Evolutionary conservation across 331 rosid genomes (phyloP), one percentile per base, ranked within the genome.

Genomic region (Telfairia occidentalis): DNA sequence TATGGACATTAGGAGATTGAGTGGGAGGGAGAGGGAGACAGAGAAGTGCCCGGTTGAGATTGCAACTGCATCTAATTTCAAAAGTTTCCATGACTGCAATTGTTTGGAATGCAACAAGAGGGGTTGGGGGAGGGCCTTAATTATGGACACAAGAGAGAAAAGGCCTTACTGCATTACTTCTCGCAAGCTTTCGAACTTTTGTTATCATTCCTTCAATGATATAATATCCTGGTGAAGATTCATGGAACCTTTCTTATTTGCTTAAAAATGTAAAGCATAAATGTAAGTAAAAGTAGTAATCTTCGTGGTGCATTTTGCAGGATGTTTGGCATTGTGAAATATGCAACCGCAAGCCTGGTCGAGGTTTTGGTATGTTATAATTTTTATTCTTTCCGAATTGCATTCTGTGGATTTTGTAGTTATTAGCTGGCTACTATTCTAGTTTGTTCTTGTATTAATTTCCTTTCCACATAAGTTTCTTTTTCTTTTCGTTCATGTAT

Each of bases 291-390:
- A 46, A 23, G 52, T 26, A 5, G 19, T 55, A 60, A 76, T 58
- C 6, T 5, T 43, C n/a, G 9, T 69, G 38, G 21, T 8, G 49
- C 38, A 70, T 46, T 82, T 79, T 77, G 42, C 80, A 93, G 97
- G 97, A 93, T 80, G 89, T 88, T 49, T 88, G 97, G 97, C 96
- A 91, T 69, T 94, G 98, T 64, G 98, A 89, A 78, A 91, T 91
- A 83, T 94, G 98, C 87, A 91, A 91, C 64, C 91, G 88, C 81
- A 91, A 88, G 83, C 96, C 97, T 79, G 95, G 98, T 46, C 97
- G 96, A 43, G 98, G 98, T 65, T 94, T 94, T 76, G 98, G 98
- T 90, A 85, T 49, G 92, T 16, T 40, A 45, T 32, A 58, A 26
- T n/a, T 35, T 12, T 50, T 28, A 7, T 71, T 59, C 0, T 43